phyloP scores from a whole-genome alignment of 257 asterid genomes.

The Solanum boliviense region DNA sequence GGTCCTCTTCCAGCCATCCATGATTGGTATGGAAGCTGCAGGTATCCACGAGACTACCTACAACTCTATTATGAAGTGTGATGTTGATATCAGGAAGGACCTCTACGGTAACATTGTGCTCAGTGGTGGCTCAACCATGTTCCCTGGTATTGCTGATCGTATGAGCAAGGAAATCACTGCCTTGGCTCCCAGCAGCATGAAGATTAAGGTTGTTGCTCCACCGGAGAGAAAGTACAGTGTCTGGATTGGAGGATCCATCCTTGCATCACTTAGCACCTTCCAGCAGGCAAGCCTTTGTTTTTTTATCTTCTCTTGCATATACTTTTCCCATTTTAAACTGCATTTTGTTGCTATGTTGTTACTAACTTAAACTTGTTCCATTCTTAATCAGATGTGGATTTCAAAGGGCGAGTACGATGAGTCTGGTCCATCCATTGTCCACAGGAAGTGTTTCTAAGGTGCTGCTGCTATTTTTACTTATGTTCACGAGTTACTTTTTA shows the following conservation, averaged over 20 bases:
- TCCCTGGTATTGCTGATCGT: constrained; percentile 3
- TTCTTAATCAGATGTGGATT: background rate
- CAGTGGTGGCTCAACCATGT: constrained; percentile 4
- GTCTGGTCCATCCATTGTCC: constrained; percentile 7
- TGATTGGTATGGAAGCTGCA: constrained; percentile 6
- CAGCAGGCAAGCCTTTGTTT: background rate
- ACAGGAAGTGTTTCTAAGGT: constrained; percentile 3
- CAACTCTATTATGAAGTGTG: constrained; percentile 4
- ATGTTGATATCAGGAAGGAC: background rate
- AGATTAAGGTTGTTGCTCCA: constrained; percentile 1
- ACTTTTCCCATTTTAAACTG: background rate
- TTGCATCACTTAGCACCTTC: constrained; percentile 1
- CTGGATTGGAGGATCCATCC: constrained; percentile 4
- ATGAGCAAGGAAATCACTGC: background rate
- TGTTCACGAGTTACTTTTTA: background rate
- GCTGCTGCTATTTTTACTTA: background rate
- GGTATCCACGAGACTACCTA: background rate
- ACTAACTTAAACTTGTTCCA: background rate
- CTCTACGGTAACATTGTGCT: constrained; percentile 3
- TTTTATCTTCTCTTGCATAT: background rate
- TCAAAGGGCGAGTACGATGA: background rate
- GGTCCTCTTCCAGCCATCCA: constrained; percentile 5
- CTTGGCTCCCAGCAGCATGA: constrained; percentile 4
- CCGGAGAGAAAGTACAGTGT: constrained; percentile 2
- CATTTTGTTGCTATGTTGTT: background rate